Evolutionary conservation across 306 rosid genomes (phyloP), one percentile per base, ranked within the genome.

Genomic region (Vicia faba): DNA sequence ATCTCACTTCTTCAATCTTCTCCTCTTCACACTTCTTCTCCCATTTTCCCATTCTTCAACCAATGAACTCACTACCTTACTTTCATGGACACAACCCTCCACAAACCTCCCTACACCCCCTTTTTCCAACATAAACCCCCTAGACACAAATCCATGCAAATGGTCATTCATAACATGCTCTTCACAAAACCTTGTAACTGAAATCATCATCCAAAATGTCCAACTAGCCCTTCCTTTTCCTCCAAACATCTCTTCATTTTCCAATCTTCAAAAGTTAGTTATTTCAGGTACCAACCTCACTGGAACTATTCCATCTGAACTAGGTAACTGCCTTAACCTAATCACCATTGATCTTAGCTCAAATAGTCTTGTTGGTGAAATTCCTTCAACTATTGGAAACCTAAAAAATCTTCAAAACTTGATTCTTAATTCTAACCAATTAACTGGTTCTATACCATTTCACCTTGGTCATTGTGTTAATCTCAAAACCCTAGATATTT

Each of bases 161-260:
- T 88, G 97, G 96, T 43, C 87, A 16, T 79, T 54, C 81, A 78
- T 91, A 69, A 86, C 80, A 38, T 88, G 97, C 63, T 91, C 96
- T n/a, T 9, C 83, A 19, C 45, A 72, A 25, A 78, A 61, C 44
- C 68, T 53, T 62, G 95, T 91, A 58, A 88, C 83, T 0, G 91
- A 84, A 69, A 79, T 91, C 12, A 78, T 55, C 45, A 88, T 91
- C 31, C 84, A 83, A 61, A 72, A 55, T 11, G n/a, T 75, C 71
- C 83, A 78, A 72, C 65, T 91, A 49, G 87, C 79, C 43, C 78
- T 91, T 73, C 85, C 95, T 6, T 82, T 88, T 63, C 96, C 89
- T 72, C 61, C 87, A 6, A 87, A 82, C 50, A 68, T 88, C 33
- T 83, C 96, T 9, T 77, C 91, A 15, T 14, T 88, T 75, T 81